phyloP scores from a whole-genome alignment of 495 filamentous ascomycete genomes.

The Penicillium steckii region DNA sequence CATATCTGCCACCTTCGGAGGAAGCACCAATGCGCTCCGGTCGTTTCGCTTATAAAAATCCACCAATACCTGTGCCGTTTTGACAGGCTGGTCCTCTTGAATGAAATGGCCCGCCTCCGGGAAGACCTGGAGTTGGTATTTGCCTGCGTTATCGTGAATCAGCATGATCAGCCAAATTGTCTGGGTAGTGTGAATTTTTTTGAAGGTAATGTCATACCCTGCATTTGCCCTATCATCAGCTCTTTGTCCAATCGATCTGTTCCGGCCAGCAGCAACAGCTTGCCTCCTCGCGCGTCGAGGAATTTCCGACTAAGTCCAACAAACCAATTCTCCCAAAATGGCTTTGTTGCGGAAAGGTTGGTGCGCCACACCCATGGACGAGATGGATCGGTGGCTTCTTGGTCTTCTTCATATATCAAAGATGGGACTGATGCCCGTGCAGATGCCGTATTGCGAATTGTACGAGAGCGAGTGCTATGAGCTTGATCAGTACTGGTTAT shows the following conservation, averaged over 20 bases:
- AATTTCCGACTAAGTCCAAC: slow-evolving; percentile 85
- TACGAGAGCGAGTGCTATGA: slow-evolving; percentile 71
- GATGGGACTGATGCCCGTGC: slow-evolving; percentile 87
- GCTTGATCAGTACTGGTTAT: background rate
- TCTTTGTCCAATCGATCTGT: slow-evolving; percentile 95
- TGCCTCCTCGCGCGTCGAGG: slow-evolving; percentile 77
- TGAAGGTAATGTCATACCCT: slow-evolving; percentile 62
- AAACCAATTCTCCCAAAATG: slow-evolving; percentile 96
- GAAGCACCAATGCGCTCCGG: slow-evolving; percentile 76
- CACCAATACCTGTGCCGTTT: slow-evolving; percentile 76
- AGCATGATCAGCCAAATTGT: slow-evolving; percentile 1
- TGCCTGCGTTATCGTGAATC: slow-evolving; percentile 51
- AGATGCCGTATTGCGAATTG: slow-evolving; percentile 76
- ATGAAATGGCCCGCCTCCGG: slow-evolving; percentile 96
- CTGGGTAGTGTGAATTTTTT: background rate
- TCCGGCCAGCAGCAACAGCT: slow-evolving; percentile 86
- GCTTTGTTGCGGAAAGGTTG: slow-evolving; percentile 77
- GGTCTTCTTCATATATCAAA: slow-evolving; percentile 56
- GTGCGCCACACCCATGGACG: slow-evolving; percentile 80
- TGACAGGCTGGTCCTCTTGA: slow-evolving; percentile 90
- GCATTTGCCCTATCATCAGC: slow-evolving; percentile 96
- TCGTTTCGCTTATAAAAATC: slow-evolving; percentile 94
- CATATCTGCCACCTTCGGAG: slow-evolving; percentile 79
- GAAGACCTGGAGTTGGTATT: slow-evolving; percentile 93
- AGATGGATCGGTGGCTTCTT: slow-evolving; percentile 30